Evolutionary conservation across 306 rosid genomes (phyloP), one percentile per base, ranked within the genome.

Genomic region (Corylus americana): DNA sequence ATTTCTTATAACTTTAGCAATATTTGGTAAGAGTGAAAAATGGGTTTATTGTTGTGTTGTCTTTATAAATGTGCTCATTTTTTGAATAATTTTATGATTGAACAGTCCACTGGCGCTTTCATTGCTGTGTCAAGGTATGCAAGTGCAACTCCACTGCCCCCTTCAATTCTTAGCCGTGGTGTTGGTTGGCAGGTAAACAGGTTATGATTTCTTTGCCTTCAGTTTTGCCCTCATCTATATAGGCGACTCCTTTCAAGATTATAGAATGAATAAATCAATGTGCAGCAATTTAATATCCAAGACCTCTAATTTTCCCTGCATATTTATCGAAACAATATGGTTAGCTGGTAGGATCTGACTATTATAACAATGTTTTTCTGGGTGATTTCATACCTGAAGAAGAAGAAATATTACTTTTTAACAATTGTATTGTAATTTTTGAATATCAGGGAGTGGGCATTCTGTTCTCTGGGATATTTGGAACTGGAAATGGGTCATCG

Each of bases 111-210:
- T 0, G 98, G 97, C 51, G 91, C 89, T 57, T 91, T 92, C 78
- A 87, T 92, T 71, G 97, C 98, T 18, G 97, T 89, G 76, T 86
- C 97, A 55, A 88, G 98, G 83, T 92, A 88, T 72, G 97, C 97
- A 42, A 92, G 97, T 84, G 98, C 98, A 75, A 94, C 98, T 81
- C 97, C 97, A 0, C 58, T 92, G 69, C 98, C 98, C 4, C 97
- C 98, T 70, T 89, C 97, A 70, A 80, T 94, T 75, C 96, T 94
- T 75, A 94, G 98, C 87, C 97, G 98, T 0, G 98, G 98, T 39
- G 89, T 94, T 25, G 98, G 98, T 78, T 94, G 98, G 98, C 98
- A 94, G 97, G 98, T 94, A 89, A 49, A 74, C 50, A 35, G 17
- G 11, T 17, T 55, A 22, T 5, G 51, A 37, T 16, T 63, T 8